Conservation (phyloP, 2,329 filamentous ascomycete species). For the Verticillium zaregamsianum region DNA sequence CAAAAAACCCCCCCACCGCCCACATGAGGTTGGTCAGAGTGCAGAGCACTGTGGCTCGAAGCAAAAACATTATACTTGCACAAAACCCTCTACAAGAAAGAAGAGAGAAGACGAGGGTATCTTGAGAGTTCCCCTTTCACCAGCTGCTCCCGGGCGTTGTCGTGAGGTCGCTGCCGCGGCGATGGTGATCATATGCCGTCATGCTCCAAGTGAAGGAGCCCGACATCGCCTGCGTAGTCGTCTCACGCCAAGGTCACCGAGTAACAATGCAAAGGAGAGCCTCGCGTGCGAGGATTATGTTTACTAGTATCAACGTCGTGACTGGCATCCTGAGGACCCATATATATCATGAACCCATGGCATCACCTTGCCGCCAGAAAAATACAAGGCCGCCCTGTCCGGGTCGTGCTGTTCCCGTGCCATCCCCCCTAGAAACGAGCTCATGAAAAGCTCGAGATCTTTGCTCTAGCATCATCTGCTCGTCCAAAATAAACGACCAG, state of each 20-base stretch:
- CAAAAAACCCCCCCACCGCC: too few relatives aligned
- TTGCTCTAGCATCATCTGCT: neutral
- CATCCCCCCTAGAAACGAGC: neutral
- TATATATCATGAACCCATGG: neutral
- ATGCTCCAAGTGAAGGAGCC: too few relatives aligned
- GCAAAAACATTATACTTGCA: too few relatives aligned
- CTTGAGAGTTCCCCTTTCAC: neutral
- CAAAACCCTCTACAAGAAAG: neutral
- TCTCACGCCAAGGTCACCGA: too few relatives aligned
- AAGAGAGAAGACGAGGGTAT: neutral
- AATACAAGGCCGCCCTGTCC: neutral
- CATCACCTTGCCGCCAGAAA: neutral
- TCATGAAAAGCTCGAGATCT: neutral
- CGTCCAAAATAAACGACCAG: neutral
- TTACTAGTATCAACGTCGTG: neutral
- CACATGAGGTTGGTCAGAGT: too few relatives aligned
- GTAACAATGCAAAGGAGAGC: neutral
- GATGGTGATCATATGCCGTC: neutral
- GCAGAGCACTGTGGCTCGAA: too few relatives aligned
- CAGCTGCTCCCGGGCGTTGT: neutral
- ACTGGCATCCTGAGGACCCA: neutral
- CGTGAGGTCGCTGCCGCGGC: neutral
- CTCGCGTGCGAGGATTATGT: neutral
- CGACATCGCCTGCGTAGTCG: too few relatives aligned
- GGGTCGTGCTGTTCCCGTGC: neutral